Percentiles rank a stretch among this genome's conserved stretches.
Conservation (phyloP, 257 asterid species). For the Schizonepeta tenuifolia region DNA sequence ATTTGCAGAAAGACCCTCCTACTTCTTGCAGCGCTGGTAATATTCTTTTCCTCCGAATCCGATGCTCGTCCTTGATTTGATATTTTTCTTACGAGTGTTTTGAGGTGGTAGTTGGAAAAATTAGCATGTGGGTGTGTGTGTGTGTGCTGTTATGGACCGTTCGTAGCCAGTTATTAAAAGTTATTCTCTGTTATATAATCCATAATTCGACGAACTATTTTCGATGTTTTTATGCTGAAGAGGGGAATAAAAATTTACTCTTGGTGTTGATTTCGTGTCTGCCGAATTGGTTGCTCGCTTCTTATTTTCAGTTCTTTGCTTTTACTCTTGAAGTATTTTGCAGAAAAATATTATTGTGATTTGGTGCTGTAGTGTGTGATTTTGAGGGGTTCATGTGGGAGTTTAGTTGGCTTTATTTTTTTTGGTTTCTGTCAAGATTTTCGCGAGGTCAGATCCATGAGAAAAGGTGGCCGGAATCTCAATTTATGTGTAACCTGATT, state of each 20-base stretch:
- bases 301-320: neutral
- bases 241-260: neutral
- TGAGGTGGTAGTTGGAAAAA: neutral
- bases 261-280: neutral
- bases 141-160: neutral
- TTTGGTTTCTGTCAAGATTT: neutral
- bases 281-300: neutral
- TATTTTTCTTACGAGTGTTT: neutral
- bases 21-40: conserved; percentile 79
- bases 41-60: neutral
- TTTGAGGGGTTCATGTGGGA: neutral
- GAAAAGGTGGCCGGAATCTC: neutral
- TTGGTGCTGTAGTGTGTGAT: neutral
- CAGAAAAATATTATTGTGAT: neutral
- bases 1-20: conserved; percentile 78
- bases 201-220: neutral
- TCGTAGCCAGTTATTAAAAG: neutral
- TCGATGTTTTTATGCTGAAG: neutral
- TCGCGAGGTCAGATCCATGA: neutral
- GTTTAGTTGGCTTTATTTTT: neutral
- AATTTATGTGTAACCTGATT: neutral
- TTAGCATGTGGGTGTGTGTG: neutral
- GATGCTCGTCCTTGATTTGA: neutral
- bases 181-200: neutral
- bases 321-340: neutral